These are phyloP conservation scores for Lepidium africanum DNA, from an alignment of 345 rosid genomes.

Conservation along the genomic window DNA sequence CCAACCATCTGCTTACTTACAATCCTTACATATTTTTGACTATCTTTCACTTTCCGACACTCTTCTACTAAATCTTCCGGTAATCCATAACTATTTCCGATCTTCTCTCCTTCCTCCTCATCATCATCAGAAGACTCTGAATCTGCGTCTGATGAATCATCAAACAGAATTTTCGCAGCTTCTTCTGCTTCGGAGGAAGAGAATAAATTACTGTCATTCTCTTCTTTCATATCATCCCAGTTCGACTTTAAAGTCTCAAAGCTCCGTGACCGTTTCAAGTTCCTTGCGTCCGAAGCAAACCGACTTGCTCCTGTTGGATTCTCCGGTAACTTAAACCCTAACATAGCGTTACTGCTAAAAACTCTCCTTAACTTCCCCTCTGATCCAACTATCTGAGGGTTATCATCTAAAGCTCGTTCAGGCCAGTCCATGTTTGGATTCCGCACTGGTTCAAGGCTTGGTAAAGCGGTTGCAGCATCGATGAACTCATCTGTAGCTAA, in stretches of 20 bases:
- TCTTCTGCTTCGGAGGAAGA: conserved; percentile 40
- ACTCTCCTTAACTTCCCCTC: conserved; percentile 59
- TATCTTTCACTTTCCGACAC: conserved; percentile 30
- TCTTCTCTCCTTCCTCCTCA: conserved; percentile 17
- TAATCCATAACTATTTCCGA: conserved; percentile 13
- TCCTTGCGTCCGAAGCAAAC: conserved; percentile 29
- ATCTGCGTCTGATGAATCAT: conserved; percentile 21
- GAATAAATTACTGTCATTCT: conserved; percentile 18
- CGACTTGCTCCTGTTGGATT: conserved; percentile 35
- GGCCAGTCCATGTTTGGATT: conserved; percentile 69
- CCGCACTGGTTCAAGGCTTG: conserved; percentile 4
- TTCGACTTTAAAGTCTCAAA: conserved; percentile 44
- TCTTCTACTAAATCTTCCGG: conserved; percentile 21
- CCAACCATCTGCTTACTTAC: conserved; percentile 99
- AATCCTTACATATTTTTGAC: conserved; percentile 59
- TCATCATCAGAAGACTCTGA: conserved; percentile 21
- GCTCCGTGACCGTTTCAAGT: conserved; percentile 67
- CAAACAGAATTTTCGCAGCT: conserved; percentile 34
- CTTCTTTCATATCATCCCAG: conserved; percentile 39
- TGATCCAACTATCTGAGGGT: conserved; percentile 54
- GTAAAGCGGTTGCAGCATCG: conserved; percentile 23
- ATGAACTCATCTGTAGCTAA: conserved; percentile 32
- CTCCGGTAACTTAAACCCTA: conserved; percentile 44
- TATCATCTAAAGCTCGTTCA: conserved; percentile 64
- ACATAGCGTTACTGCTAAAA: conserved; percentile 61